A percentile compares a stretch with the other conserved stretches of the same genome.
Evolutionary conservation across 306 rosid species (phyloP).

Genomic region (Spatholobus suberectus): DNA sequence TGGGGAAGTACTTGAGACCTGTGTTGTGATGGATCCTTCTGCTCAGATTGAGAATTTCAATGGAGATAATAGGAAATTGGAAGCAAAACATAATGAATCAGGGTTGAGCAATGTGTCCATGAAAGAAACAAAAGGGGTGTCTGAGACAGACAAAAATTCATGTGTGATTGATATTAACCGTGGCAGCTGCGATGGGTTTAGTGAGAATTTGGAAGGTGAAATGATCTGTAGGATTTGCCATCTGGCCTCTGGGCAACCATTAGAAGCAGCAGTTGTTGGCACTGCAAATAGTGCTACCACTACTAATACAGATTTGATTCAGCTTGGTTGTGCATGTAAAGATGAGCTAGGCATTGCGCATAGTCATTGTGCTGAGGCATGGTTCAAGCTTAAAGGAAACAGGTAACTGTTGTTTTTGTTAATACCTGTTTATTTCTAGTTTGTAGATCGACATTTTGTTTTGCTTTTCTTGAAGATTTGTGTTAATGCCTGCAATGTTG

Average conservation of each 20-base stretch:
- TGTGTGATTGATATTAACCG: conserved; percentile 63
- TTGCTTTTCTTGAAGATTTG: not conserved
- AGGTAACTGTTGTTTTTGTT: conserved; percentile 56
- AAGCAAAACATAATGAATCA: conserved; percentile 46
- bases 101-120: conserved; percentile 42
- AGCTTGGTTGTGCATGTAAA: conserved; percentile 88
- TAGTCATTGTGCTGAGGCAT: conserved; percentile 84
- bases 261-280: conserved; percentile 47
- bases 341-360: conserved; percentile 85
- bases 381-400: conserved; percentile 90
- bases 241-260: conserved; percentile 69
- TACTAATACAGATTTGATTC: conserved; percentile 57
- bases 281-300: conserved; percentile 24
- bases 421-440: conserved; percentile 4
- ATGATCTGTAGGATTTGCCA: conserved; percentile 89
- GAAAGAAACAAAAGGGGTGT: conserved; percentile 50
- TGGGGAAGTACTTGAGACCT: conserved; percentile 49
- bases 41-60: conserved; percentile 40
- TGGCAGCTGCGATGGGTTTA: conserved; percentile 47
- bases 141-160: conserved; percentile 56
- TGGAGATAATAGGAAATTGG: conserved; percentile 44
- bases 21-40: conserved; percentile 52
- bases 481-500: conserved; percentile 5
- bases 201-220: conserved; percentile 67
- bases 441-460: not conserved